phyloP scores from a whole-genome alignment of 2,329 filamentous ascomycete species.

The Parasarocladium wereldwijsianum region DNA sequence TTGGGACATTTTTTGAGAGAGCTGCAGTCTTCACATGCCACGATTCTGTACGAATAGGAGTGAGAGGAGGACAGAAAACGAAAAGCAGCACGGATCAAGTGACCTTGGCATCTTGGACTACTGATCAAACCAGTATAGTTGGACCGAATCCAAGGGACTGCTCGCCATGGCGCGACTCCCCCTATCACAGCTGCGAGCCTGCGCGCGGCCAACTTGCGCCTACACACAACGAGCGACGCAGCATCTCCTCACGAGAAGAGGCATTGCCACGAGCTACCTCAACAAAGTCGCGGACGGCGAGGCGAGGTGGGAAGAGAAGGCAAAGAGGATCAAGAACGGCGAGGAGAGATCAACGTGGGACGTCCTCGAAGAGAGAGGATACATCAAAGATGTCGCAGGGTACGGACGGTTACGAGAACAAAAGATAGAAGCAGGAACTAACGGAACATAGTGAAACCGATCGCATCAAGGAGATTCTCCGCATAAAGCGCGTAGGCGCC shows the following conservation, averaged over 20 bases:
- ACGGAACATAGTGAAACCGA: slow-evolving; percentile 17
- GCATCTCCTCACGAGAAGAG: slow-evolving; percentile 5
- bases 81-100: too few relatives aligned
- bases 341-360: slow-evolving; percentile 41
- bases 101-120: too few relatives aligned
- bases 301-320: slow-evolving; percentile 31
- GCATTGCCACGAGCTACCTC: slow-evolving; percentile 25
- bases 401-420: slow-evolving; percentile 22
- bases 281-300: slow-evolving; percentile 27
- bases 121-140: too few relatives aligned
- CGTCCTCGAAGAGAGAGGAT: slow-evolving; percentile 55
- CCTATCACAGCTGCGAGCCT: neutral
- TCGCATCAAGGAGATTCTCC: slow-evolving; percentile 49
- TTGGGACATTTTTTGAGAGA: slow-evolving; percentile 11
- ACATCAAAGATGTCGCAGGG: slow-evolving; percentile 62
- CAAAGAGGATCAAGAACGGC: slow-evolving; percentile 32
- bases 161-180: slow-evolving; percentile 3
- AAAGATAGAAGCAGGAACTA: too few relatives aligned
- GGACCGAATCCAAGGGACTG: too few relatives aligned
- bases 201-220: too few relatives aligned
- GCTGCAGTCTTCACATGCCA: slow-evolving; percentile 10
- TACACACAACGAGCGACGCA: too few relatives aligned
- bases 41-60: slow-evolving; percentile 10
- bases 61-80: too few relatives aligned
- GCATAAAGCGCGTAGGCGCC: slow-evolving; percentile 49